Conservation (phyloP, 257 asterid species). For the Solanum microdontum region DNA sequence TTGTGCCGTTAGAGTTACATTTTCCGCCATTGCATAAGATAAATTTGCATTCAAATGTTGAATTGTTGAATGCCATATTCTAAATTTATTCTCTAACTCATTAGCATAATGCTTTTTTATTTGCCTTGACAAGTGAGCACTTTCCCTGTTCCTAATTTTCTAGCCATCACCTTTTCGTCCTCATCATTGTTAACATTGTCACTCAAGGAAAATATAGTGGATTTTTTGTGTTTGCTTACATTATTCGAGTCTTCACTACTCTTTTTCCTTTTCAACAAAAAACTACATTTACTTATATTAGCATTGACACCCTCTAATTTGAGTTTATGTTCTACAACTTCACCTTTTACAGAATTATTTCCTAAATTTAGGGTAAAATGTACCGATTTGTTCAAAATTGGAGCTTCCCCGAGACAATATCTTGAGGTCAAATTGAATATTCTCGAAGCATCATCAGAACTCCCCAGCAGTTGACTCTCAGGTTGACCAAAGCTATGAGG, state of each 20-base stretch:
- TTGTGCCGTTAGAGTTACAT: background rate
- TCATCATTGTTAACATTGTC: no score
- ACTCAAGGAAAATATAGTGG: no score
- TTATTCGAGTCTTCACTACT: no score
- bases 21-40: background rate
- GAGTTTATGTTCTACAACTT: constrained; percentile 34
- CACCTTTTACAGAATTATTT: constrained; percentile 23
- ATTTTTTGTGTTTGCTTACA: no score
- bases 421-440: background rate
- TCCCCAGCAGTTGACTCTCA: background rate
- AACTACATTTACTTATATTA: no score
- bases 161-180: constrained; percentile 33
- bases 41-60: no score
- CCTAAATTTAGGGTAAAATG: constrained; percentile 38
- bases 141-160: constrained; percentile 87
- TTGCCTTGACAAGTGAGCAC: constrained; percentile 84
- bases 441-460: background rate
- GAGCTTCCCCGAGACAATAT: background rate
- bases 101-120: constrained; percentile 80
- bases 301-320: no score
- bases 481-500: background rate
- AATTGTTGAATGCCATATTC: no score
- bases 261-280: no score
- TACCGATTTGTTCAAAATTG: constrained; percentile 37
- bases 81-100: constrained; percentile 57